phyloP scores from a whole-genome alignment of 2,329 filamentous ascomycete species.

The Dothiorella sarmentorum region DNA sequence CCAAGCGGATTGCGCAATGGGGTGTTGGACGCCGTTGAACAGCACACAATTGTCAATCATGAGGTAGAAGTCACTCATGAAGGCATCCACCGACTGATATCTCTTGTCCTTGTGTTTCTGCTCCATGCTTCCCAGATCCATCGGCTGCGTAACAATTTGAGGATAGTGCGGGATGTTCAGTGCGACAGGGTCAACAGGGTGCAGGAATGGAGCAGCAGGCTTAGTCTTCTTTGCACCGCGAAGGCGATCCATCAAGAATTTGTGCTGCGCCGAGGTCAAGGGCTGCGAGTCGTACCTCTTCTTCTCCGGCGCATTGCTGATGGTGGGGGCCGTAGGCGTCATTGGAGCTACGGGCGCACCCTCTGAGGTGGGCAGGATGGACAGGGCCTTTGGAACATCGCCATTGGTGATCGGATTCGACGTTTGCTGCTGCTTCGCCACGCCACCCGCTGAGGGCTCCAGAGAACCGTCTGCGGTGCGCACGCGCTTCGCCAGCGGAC shows the following conservation, averaged over 20 bases:
- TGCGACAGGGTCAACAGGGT: conserved; percentile 73
- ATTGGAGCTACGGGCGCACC: not conserved
- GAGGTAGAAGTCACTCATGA: conserved; percentile 70
- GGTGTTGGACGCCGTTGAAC: conserved; percentile 80
- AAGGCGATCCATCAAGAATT: conserved; percentile 62
- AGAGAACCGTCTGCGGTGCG: conserved; percentile 57
- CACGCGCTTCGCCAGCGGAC: conserved; percentile 75
- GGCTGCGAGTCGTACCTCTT: conserved; percentile 38
- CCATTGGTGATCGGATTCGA: conserved; percentile 24
- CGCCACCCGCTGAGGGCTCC: conserved; percentile 27
- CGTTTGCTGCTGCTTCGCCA: conserved; percentile 45
- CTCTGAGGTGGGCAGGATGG: not conserved
- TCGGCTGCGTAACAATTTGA: conserved; percentile 68
- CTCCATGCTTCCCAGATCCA: conserved; percentile 83
- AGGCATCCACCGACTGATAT: conserved; percentile 68
- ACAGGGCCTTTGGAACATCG: not conserved
- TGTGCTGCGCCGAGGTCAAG: conserved; percentile 59
- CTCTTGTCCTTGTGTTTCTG: conserved; percentile 67
- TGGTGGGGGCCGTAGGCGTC: conserved; percentile 1
- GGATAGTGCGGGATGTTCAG: conserved; percentile 74
- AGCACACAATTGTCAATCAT: conserved; percentile 74
- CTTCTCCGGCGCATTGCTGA: conserved; percentile 20
- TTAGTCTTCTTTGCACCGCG: conserved; percentile 83
- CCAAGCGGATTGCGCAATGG: conserved; percentile 66
- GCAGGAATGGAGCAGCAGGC: conserved; percentile 69